These are phyloP conservation scores for Linnemannia hyalina DNA, from an alignment of 192 early-diverging fungal species.

Conservation along the genomic window DNA sequence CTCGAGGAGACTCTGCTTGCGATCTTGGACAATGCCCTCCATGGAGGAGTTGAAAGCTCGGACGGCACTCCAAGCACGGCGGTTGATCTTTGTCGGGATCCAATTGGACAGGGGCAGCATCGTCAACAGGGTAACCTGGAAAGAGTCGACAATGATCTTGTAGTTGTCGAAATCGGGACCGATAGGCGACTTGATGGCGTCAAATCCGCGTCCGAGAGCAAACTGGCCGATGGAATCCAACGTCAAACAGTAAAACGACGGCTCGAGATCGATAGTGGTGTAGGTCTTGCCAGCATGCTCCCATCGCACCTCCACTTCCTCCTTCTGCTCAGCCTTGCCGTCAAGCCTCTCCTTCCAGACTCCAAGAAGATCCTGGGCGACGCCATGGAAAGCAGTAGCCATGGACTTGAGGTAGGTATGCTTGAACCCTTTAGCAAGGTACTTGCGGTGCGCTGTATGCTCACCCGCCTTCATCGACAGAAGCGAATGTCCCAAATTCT, in stretches of 20 bases:
- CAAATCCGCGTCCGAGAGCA: conserved; percentile 42
- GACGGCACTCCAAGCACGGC: conserved; percentile 39
- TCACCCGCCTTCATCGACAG: conserved; percentile 39
- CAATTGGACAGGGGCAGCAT: conserved; percentile 46
- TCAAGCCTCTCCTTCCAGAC: conserved; percentile 16
- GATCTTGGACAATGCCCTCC: conserved; percentile 27
- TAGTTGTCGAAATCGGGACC: conserved; percentile 46
- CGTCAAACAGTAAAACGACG: conserved; percentile 38
- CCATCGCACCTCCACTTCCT: conserved; percentile 10
- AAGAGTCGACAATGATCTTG: conserved; percentile 49
- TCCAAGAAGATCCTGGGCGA: conserved; percentile 29
- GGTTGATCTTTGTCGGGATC: conserved; percentile 47
- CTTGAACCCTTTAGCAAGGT: conserved; percentile 33
- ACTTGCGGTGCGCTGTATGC: conserved; percentile 40
- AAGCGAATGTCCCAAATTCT: conserved; percentile 39
- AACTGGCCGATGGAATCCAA: conserved; percentile 50
- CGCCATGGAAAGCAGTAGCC: conserved; percentile 28
- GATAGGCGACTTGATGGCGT: conserved; percentile 38
- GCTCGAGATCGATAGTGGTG: conserved; percentile 38
- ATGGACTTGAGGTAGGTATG: conserved; percentile 46
- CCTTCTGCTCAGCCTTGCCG: not conserved
- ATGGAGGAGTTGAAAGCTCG: conserved; percentile 30
- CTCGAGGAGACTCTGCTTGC: conserved; percentile 26
- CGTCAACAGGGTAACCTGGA: conserved; percentile 33
- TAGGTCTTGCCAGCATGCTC: conserved; percentile 20